phyloP scores from a whole-genome alignment of 371 early-diverging fungal species.

The Mucor sp. region DNA sequence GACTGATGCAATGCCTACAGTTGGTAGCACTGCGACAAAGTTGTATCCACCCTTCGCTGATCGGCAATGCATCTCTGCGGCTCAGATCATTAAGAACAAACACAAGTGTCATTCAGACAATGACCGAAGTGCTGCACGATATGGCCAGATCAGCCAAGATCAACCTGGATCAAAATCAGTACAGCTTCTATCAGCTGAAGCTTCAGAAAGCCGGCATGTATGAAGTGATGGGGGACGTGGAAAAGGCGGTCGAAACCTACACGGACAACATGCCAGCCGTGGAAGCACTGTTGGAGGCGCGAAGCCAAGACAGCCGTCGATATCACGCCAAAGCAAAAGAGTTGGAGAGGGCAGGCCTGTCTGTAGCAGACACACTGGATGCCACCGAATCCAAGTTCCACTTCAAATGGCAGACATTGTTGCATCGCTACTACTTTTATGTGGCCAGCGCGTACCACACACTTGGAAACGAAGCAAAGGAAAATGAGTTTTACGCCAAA shows the following conservation, averaged over 20 bases:
- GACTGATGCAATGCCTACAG: constrained; percentile 10
- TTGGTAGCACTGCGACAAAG: constrained; percentile 35
- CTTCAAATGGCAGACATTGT: constrained; percentile 45
- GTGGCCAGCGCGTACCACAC: constrained; percentile 57
- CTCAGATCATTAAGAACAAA: neutral
- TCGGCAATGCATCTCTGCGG: constrained; percentile 5
- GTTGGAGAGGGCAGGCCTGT: constrained; percentile 13
- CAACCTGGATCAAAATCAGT: constrained; percentile 11
- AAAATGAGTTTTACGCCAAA: constrained; percentile 44
- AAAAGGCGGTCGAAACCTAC: constrained; percentile 20
- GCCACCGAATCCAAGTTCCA: neutral
- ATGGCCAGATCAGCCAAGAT: constrained; percentile 5
- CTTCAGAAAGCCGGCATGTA: constrained; percentile 36
- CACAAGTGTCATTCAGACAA: neutral
- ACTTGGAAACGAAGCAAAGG: constrained; percentile 34
- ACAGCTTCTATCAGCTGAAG: neutral
- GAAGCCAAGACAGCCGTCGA: neutral
- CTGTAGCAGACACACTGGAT: neutral
- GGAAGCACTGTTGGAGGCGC: constrained; percentile 7
- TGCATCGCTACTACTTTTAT: constrained; percentile 66
- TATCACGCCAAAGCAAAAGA: constrained; percentile 5
- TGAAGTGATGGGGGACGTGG: constrained; percentile 27
- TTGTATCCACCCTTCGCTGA: constrained; percentile 42
- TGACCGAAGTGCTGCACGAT: neutral
- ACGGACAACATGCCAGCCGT: constrained; percentile 1